Conservation (phyloP, 129 eudicot genomes). For the Flaveria linearis region DNA sequence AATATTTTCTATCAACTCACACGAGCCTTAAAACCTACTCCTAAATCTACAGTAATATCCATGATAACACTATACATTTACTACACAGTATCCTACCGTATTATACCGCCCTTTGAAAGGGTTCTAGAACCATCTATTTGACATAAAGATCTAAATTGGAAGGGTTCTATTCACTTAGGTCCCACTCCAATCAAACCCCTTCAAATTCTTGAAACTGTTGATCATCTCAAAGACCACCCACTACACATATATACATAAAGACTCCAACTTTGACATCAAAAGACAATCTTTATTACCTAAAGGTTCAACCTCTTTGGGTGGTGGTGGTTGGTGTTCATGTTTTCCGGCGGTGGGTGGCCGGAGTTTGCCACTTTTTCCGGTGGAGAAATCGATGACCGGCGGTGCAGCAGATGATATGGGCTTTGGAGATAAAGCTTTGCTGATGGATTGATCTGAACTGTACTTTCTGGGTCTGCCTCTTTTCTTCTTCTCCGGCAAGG, state of each 20-base stretch:
- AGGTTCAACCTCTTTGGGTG: background rate
- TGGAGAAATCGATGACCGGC: conserved; percentile 36
- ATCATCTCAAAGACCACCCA: conserved; percentile 25
- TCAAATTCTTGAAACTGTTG: conserved; percentile 30
- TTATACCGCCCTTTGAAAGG: too few relatives aligned
- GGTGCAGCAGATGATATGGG: conserved; percentile 84
- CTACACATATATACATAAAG: background rate
- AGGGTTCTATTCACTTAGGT: conserved; percentile 45
- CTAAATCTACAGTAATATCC: too few relatives aligned
- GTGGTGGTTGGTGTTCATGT: conserved; percentile 10
- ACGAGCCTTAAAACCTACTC: too few relatives aligned
- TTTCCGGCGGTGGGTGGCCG: conserved; percentile 31
- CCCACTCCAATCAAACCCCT: conserved; percentile 55
- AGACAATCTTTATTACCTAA: conserved; percentile 15
- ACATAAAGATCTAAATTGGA: conserved; percentile 39
- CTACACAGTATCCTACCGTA: too few relatives aligned
- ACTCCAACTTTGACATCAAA: conserved; percentile 11
- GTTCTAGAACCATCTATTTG: conserved; percentile 46
- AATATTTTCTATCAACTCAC: too few relatives aligned
- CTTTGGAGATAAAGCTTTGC: conserved; percentile 68
- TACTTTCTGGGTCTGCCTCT: conserved; percentile 94
- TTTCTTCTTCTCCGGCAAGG: conserved; percentile 59
- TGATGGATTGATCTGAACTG: conserved; percentile 63
- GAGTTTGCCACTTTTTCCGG: conserved; percentile 51
- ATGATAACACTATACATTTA: too few relatives aligned